Conservation (phyloP, 2,329 filamentous ascomycete genomes). For the Trichoderma guizhouense region DNA sequence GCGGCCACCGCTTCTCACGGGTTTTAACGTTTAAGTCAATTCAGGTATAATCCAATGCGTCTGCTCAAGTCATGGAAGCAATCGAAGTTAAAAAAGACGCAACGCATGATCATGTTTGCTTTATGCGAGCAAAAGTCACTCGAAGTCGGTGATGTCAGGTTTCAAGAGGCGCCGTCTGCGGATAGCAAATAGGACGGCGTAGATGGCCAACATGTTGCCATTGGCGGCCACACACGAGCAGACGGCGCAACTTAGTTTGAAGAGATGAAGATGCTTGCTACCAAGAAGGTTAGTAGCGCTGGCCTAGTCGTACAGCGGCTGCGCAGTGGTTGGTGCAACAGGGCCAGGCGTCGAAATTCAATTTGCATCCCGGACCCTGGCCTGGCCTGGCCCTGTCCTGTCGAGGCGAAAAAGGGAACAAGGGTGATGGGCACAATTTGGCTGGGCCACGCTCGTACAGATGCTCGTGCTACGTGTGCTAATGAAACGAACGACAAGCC, state of each 20-base stretch:
- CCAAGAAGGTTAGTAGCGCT: background rate
- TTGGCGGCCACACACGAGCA: background rate
- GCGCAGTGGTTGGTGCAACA: background rate
- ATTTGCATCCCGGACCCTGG: conserved; percentile 7
- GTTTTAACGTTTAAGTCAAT: background rate
- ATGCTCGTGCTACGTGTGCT: background rate
- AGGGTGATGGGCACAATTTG: background rate
- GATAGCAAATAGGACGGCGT: conserved; percentile 9
- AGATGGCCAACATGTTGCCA: conserved; percentile 3
- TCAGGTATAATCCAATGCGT: background rate
- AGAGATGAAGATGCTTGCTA: background rate
- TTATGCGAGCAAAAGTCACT: background rate
- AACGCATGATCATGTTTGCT: background rate
- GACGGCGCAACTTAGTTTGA: background rate
- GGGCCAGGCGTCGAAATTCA: background rate
- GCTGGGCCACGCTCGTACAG: background rate
- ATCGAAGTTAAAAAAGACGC: background rate
- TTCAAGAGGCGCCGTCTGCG: background rate
- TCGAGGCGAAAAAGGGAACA: background rate
- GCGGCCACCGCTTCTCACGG: background rate
- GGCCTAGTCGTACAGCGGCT: background rate
- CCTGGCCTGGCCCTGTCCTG: background rate
- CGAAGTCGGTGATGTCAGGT: background rate
- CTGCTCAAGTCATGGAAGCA: background rate
- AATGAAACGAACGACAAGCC: conserved; percentile 12